phyloP scores from a whole-genome alignment of 2,329 filamentous ascomycete genomes.

The Calonectria ilicicola region DNA sequence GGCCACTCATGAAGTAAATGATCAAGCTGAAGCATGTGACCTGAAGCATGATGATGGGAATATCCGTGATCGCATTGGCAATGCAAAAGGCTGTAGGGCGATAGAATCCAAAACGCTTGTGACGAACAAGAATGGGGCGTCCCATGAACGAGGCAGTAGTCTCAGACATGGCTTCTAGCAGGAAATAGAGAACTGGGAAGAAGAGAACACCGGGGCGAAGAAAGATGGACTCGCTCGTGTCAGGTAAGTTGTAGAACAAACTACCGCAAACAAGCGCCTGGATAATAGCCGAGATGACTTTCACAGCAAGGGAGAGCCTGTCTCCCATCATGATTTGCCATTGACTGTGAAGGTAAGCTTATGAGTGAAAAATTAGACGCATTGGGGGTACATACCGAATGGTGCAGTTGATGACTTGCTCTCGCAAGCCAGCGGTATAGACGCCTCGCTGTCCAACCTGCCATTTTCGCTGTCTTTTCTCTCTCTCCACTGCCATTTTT shows the following conservation, averaged over 20 bases:
- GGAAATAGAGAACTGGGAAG: conserved; percentile 53
- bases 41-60: conserved; percentile 62
- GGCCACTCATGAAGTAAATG: conserved; percentile 48
- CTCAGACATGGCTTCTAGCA: conserved; percentile 57
- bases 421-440: conserved; percentile 40
- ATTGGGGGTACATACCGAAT: conserved; percentile 51
- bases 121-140: conserved; percentile 46
- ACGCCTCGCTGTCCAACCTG: conserved; percentile 33
- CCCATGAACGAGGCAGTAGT: conserved; percentile 46
- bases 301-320: conserved; percentile 44
- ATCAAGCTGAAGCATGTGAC: conserved; percentile 63
- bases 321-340: conserved; percentile 48
- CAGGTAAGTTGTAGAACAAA: conserved; percentile 73
- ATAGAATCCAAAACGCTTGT: conserved; percentile 48
- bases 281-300: conserved; percentile 70
- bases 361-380: conserved; percentile 34
- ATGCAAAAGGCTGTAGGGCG: conserved; percentile 49
- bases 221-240: conserved; percentile 70
- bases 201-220: conserved; percentile 47
- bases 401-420: conserved; percentile 51
- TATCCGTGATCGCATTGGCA: conserved; percentile 53
- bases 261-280: conserved; percentile 74
- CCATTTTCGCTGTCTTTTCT: conserved; percentile 39
- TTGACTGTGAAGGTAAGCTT: conserved; percentile 29
- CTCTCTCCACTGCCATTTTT: conserved; percentile 37